Evolutionary conservation across 768 basidiomycete species (phyloP).

Genomic region (Trametes punicea): DNA sequence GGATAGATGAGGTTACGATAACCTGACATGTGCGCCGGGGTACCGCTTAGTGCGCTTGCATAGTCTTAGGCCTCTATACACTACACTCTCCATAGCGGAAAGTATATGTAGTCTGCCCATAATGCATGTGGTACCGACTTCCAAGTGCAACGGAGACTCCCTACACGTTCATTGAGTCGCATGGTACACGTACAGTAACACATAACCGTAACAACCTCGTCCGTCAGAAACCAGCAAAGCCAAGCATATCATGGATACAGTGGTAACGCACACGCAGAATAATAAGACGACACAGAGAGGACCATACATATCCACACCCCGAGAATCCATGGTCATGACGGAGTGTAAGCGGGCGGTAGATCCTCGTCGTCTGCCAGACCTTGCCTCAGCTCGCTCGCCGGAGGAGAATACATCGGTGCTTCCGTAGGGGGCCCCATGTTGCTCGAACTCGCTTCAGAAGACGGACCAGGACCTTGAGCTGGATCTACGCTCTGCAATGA

Average conservation of each 20-base stretch:
- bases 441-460: slow-evolving; percentile 1
- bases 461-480: neutral
- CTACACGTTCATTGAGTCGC: too few relatives aligned
- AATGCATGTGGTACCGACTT: too few relatives aligned
- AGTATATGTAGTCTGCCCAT: neutral
- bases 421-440: neutral
- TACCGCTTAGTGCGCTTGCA: neutral
- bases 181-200: too few relatives aligned
- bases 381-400: neutral
- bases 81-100: neutral
- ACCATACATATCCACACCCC: too few relatives aligned
- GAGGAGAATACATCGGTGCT: neutral
- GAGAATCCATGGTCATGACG: neutral
- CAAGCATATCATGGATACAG: too few relatives aligned
- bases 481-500: neutral
- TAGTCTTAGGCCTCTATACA: neutral
- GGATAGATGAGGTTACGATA: neutral
- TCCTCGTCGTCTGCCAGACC: neutral
- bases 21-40: neutral
- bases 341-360: neutral
- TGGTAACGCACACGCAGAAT: too few relatives aligned
- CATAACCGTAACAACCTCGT: too few relatives aligned
- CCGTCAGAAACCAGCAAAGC: too few relatives aligned
- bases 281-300: too few relatives aligned
- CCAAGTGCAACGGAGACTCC: too few relatives aligned